Base-by-base conservation (phyloP, 257 asterid species). In the Penstemon eatonii region DNA sequence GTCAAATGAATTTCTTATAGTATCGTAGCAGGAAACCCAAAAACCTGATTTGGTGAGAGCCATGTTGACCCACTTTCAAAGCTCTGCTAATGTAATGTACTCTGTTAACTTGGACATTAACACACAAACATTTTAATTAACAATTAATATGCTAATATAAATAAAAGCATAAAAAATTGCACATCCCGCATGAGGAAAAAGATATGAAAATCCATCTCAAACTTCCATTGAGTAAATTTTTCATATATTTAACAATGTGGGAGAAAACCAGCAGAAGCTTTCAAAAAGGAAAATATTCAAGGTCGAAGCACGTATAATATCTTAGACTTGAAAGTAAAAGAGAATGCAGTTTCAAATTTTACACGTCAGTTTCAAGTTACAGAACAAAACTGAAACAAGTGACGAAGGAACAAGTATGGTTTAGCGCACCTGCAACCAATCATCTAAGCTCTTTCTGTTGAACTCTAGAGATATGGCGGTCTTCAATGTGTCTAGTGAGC, bases 401-500 rank as follows among this genome's bases (percentile, higher is more conserved):
- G 51, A 43, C 13, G 10, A 12, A 51, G 36, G 12, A 13, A n/a
- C 45, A 56, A 36, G 47, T 73, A 79, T 55, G 55, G 51, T 60
- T 63, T 65, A 50, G 66, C 67, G 76, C 81, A 78, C 83, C 82
- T 71, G 75, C 66, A 63, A 64, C 69, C 66, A 60, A 73, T 87
- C 79, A 87, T 69, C 89, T 73, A 58, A 82, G 84, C 72, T 81
- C 79, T 69, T 78, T 78, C 50, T 72, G 85, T 57, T 77, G 87
- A 71, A 75, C 73, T 70, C 78, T 77, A 39, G 90, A 73, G 63
- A 49, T 46, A 59, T 86, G 92, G 51, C 69, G 74, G 11, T 85
- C 87, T 73, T 86, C 96, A 33, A 89, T 76, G 71, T 81, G 89
- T 75, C 95, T 81, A 44, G 96, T 89, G 55, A 87, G 82, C 86